A percentile compares a stretch with the other conserved stretches of the same genome.
These are phyloP conservation scores for Cercospora citrullina DNA, from an alignment of 2,329 filamentous ascomycete species.

Conservation along the genomic window DNA sequence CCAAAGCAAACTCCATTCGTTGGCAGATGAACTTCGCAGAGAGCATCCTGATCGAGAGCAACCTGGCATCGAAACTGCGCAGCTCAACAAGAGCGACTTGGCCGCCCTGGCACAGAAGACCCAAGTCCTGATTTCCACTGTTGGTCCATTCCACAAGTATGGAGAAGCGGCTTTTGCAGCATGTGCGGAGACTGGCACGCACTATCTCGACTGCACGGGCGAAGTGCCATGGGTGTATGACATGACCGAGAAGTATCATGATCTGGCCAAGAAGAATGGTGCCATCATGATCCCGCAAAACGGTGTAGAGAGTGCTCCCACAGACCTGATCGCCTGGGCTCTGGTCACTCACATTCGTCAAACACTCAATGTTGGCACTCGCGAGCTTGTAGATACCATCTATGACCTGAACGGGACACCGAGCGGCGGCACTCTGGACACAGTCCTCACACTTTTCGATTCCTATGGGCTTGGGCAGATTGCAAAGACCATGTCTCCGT, in stretches of 20 bases:
- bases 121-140: constrained; percentile 59
- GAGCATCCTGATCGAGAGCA: constrained; percentile 68
- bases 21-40: constrained; percentile 66
- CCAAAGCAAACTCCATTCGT: constrained; percentile 67
- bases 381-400: constrained; percentile 54
- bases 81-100: constrained; percentile 54
- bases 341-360: constrained; percentile 55
- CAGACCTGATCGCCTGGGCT: constrained; percentile 56
- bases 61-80: constrained; percentile 61
- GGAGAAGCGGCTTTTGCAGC: constrained; percentile 65
- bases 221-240: constrained; percentile 56
- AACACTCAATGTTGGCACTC: constrained; percentile 53
- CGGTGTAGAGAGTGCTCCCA: constrained; percentile 62
- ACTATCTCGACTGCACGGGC: constrained; percentile 67
- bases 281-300: constrained; percentile 63
- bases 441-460: constrained; percentile 60
- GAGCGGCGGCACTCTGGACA: constrained; percentile 64
- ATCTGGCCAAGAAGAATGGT: constrained; percentile 58
- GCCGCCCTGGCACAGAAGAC: constrained; percentile 56
- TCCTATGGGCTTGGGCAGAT: constrained; percentile 51
- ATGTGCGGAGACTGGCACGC: constrained; percentile 64
- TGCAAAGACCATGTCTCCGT: constrained; percentile 51
- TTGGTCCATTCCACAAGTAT: constrained; percentile 65
- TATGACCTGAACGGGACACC: constrained; percentile 56
- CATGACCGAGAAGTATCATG: constrained; percentile 63